A percentile compares a stretch with the other conserved stretches of the same genome.
phyloP scores from a whole-genome alignment of 305 asterid genomes.

The Salvia sclarea region DNA sequence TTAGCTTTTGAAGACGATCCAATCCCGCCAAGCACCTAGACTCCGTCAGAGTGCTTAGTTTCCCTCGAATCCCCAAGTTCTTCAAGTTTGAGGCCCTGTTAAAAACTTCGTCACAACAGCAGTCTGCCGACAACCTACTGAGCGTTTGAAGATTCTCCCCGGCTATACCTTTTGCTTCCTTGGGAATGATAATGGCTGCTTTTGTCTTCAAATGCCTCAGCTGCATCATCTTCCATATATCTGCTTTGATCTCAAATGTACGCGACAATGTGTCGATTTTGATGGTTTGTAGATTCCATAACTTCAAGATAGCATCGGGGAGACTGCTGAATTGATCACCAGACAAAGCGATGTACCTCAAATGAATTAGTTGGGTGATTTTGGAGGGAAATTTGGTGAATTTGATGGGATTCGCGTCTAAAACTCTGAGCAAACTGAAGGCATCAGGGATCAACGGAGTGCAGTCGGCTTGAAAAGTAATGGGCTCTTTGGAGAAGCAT shows the following conservation, averaged over 20 bases:
- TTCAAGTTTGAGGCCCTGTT: constrained; percentile 30
- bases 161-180: neutral
- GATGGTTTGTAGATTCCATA: constrained; percentile 43
- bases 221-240: constrained; percentile 43
- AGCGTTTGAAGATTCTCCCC: constrained; percentile 40
- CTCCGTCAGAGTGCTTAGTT: constrained; percentile 16
- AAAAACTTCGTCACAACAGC: constrained; percentile 29
- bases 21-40: constrained; percentile 29
- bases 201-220: constrained; percentile 45
- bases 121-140: constrained; percentile 26
- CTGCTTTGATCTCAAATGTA: constrained; percentile 28
- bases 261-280: constrained; percentile 22
- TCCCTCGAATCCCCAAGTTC: constrained; percentile 48
- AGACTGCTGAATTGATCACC: constrained; percentile 10
- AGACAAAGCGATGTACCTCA: constrained; percentile 38
- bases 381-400: constrained; percentile 33
- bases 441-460: constrained; percentile 23
- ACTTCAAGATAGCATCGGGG: constrained; percentile 32
- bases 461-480: neutral
- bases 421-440: constrained; percentile 33
- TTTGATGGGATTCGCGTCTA: constrained; percentile 38
- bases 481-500: constrained; percentile 32
- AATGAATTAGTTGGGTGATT: constrained; percentile 32
- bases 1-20: constrained; percentile 50
- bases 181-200: constrained; percentile 29